These are phyloP conservation scores for Nitzschia sp. DNA, from an alignment of 108 stramenopile genomes.

Conservation along the genomic window DNA sequence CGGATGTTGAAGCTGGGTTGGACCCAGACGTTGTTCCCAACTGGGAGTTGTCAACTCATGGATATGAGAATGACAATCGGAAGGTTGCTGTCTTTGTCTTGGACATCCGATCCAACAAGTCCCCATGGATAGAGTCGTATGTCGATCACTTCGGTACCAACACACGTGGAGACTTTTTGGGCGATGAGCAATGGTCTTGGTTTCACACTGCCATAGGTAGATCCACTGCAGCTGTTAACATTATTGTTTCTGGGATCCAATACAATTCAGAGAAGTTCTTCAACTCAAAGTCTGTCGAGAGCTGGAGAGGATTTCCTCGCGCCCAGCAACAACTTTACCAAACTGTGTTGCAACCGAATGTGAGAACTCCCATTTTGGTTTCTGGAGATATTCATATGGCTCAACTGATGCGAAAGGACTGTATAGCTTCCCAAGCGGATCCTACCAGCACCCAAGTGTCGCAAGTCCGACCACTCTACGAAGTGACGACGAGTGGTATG, in stretches of 20 bases:
- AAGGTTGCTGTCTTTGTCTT: conserved; percentile 73
- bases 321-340: conserved; percentile 67
- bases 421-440: conserved; percentile 11
- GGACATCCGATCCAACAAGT: conserved; percentile 70
- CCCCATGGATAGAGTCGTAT: conserved; percentile 62
- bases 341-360: conserved; percentile 57
- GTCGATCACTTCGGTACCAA: conserved; percentile 8
- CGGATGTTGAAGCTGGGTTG: conserved; percentile 66
- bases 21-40: conserved; percentile 63
- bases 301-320: conserved; percentile 67
- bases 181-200: conserved; percentile 84
- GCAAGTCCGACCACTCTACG: conserved; percentile 42
- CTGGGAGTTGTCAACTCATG: neutral
- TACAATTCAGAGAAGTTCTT: conserved; percentile 64
- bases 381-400: conserved; percentile 83
- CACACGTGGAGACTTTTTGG: conserved; percentile 68
- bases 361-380: conserved; percentile 59
- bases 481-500: conserved; percentile 82
- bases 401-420: conserved; percentile 70
- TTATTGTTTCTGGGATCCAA: conserved; percentile 76
- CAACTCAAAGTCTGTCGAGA: conserved; percentile 62
- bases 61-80: conserved; percentile 2
- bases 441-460: neutral
- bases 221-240: conserved; percentile 70
- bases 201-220: conserved; percentile 63